These are phyloP conservation scores for Aspergillus carbonarius DNA, from an alignment of 2,329 filamentous ascomycete species.

Conservation along the genomic window DNA sequence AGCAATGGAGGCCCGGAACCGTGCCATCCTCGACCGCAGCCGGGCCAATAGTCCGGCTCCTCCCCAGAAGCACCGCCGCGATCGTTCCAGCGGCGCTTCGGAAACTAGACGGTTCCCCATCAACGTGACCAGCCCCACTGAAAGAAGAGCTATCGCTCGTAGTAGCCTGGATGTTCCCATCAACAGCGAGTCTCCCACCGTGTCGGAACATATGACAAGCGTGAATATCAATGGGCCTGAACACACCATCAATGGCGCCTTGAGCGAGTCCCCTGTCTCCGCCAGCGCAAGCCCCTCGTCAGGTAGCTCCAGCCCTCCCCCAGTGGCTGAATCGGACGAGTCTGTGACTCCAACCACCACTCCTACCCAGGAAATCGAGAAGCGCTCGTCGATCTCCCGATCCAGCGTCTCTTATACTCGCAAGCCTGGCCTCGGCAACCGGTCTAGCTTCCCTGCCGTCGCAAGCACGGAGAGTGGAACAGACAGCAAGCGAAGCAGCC, in stretches of 20 bases:
- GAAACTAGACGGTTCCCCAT: constrained; percentile 87
- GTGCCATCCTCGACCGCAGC: constrained; percentile 70
- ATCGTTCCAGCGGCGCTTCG: constrained; percentile 68
- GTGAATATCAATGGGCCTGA: constrained; percentile 30
- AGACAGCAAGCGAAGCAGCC: constrained; percentile 36
- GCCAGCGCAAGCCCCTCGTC: constrained; percentile 26
- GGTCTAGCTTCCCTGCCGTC: constrained; percentile 32
- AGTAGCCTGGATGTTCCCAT: constrained; percentile 80
- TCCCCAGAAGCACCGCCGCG: constrained; percentile 65
- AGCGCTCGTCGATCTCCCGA: constrained; percentile 64
- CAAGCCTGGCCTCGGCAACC: constrained; percentile 49
- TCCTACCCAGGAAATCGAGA: constrained; percentile 49
- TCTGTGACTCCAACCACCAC: constrained; percentile 37
- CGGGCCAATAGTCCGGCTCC: constrained; percentile 69
- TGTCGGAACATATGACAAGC: constrained; percentile 31
- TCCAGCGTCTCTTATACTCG: constrained; percentile 51
- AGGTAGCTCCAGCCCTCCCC: constrained; percentile 30
- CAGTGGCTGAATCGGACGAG: constrained; percentile 31
- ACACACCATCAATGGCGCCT: constrained; percentile 44
- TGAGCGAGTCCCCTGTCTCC: constrained; percentile 32
- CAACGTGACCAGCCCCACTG: constrained; percentile 61
- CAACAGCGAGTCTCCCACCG: constrained; percentile 49
- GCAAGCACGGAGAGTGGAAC: constrained; percentile 25
- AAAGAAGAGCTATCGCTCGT: constrained; percentile 53
- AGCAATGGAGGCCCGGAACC: constrained; percentile 89